Conservation (phyloP, 257 asterid species). For the Capsicum baccatum region DNA sequence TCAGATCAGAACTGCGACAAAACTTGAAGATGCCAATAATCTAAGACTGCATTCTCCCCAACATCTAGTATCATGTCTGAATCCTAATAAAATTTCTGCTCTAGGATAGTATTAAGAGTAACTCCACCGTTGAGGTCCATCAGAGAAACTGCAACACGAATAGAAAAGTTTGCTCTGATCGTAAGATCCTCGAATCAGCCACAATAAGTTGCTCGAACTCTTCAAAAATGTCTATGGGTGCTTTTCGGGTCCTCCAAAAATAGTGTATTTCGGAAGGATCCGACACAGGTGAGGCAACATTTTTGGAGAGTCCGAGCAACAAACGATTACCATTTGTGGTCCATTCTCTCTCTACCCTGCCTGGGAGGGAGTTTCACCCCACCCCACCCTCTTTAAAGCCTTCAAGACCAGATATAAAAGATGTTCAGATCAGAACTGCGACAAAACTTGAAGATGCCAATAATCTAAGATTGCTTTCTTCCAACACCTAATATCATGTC, state of each 20-base stretch:
- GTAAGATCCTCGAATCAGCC: neutral
- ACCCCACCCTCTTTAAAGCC: too few relatives aligned
- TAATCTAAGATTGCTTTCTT: conserved; percentile 11
- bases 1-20: neutral
- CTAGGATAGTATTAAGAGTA: neutral
- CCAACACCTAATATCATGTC: neutral
- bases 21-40: neutral
- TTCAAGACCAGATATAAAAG: too few relatives aligned
- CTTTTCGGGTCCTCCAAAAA: too few relatives aligned
- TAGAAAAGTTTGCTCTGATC: neutral
- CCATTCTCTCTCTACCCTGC: too few relatives aligned
- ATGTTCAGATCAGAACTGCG: neutral
- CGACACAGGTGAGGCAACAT: too few relatives aligned
- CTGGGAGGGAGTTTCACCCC: too few relatives aligned
- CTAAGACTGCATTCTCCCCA: conserved; percentile 5
- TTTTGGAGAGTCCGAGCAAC: too few relatives aligned
- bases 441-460: neutral
- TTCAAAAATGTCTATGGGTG: too few relatives aligned
- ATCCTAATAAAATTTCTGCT: conserved; percentile 3
- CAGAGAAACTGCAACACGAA: neutral
- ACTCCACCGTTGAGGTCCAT: neutral
- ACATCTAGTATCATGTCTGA: neutral
- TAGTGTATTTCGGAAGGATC: too few relatives aligned
- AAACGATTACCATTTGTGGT: too few relatives aligned
- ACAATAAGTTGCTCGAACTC: too few relatives aligned